Conservation (phyloP, 78 protist genomes). For the Dictyostelium intermedium region DNA sequence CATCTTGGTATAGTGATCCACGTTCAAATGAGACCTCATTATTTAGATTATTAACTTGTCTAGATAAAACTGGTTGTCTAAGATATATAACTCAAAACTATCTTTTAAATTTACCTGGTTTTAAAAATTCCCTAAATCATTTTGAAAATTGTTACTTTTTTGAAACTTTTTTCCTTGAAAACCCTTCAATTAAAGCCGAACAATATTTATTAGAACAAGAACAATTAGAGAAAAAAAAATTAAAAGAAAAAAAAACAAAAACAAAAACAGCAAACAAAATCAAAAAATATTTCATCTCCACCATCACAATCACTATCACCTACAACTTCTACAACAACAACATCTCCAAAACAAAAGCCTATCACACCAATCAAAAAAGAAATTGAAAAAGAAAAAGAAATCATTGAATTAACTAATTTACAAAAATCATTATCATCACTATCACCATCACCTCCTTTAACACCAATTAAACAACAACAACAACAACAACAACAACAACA, state of each 20-base stretch:
- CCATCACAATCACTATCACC: background rate
- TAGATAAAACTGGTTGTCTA: background rate
- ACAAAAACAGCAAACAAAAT: background rate
- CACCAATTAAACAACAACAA: background rate
- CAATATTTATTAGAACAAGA: background rate
- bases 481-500: constrained; percentile 22
- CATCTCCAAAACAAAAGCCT: background rate
- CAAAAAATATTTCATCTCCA: background rate
- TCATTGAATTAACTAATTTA: background rate
- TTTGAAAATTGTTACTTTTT: background rate
- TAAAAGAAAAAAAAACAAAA: background rate
- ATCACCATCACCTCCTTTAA: background rate
- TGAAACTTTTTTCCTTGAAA: background rate
- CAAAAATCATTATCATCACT: background rate
- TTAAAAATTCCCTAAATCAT: background rate
- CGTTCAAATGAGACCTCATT: background rate
- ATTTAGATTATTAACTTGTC: background rate
- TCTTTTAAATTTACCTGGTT: background rate
- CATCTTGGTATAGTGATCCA: background rate
- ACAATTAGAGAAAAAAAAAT: background rate
- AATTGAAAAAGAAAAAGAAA: background rate
- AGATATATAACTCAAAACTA: background rate
- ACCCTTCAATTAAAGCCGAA: background rate
- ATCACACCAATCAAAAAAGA: background rate
- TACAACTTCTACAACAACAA: background rate